A percentile compares a stretch with the other conserved stretches of the same genome.
Evolutionary conservation across 331 rosid species (phyloP).

Genomic region (Acacia pycnantha): DNA sequence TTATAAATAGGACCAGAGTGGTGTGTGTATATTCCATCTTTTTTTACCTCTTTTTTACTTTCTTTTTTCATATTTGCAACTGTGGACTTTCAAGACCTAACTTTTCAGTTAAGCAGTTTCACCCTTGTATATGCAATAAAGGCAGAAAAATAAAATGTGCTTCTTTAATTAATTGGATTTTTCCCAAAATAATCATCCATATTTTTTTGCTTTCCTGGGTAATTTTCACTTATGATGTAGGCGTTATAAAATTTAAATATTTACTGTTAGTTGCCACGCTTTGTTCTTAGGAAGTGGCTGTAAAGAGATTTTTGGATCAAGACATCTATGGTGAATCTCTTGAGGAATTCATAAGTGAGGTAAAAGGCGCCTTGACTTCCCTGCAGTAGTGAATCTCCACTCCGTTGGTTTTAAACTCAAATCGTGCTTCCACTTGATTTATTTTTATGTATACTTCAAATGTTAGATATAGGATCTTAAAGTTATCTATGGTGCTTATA

Average conservation of each 20-base stretch:
- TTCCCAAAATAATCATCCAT: constrained; percentile 7
- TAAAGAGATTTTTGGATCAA: constrained; percentile 90
- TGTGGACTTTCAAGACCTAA: neutral
- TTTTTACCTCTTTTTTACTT: neutral
- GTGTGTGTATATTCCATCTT: neutral
- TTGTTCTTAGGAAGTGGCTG: constrained; percentile 87
- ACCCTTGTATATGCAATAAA: neutral
- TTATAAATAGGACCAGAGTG: too few relatives aligned
- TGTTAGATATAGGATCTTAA: constrained; percentile 9
- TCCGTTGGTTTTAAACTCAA: constrained; percentile 16
- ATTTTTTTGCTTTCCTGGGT: neutral
- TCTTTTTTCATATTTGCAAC: neutral
- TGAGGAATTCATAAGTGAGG: constrained; percentile 97
- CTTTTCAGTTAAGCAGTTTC: constrained; percentile 17
- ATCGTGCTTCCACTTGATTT: constrained; percentile 18
- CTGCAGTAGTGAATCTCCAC: neutral
- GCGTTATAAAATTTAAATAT: neutral
- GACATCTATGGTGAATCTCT: constrained; percentile 79
- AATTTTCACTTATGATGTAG: constrained; percentile 15
- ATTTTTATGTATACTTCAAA: constrained; percentile 15
- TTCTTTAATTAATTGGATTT: neutral
- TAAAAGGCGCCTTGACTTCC: constrained; percentile 35
- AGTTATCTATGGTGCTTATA: neutral
- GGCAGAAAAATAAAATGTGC: neutral
- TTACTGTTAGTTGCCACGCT: constrained; percentile 28